Base-by-base conservation (phyloP, 345 rosid genomes). In the Hibiscus mutabilis region DNA sequence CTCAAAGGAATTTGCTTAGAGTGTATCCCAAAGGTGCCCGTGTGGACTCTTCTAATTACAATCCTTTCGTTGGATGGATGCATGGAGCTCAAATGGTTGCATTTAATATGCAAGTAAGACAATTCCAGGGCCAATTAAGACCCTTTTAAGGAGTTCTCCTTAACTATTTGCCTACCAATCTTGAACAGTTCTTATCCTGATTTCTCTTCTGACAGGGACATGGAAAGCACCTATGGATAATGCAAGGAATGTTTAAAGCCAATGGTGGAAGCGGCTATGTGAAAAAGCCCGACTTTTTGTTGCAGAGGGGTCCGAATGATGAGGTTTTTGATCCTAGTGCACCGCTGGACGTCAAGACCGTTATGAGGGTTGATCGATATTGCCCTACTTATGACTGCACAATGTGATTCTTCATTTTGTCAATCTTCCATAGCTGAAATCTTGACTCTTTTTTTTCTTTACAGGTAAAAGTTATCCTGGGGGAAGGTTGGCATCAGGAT, bases 71-170 rank as follows among this genome's bases (percentile, higher is more conserved):
- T 40, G 97, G 97, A 92, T 95, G 99, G 99, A 86, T 83, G 80
- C 98, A 92, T n/a, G 98, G 99, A 25, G 98, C 99, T 65, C 99
- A 95, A 81, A 95, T 95, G 99, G 85, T 95, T 75, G 99, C 99
- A 68, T 94, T 94, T 73, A 94, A 94, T 75, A 95, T 95, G 97
- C 99, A 94, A 87, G 97, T 94, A 74, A 75, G 56, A 51, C 3
- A 18, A 51, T 51, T 51, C 55, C 6, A 29, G 33, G 33, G 33
- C 33, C 33, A 29, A 29, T 29, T 29, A 3, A 29, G 33, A 3
- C 33, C 33, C 33, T 29, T 29, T 29, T 3, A 29, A 29, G 33
- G 33, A 29, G 4, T 29, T 29, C 33, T 29, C 33, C 33, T 29
- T 29, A 3, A 29, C 5, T 29, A 29, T 29, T 3, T 29, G 5